Evolutionary conservation across 139 green algal genomes (phyloP), one percentile per base, ranked within the genome.

Genomic region (Chlorella sp.): DNA sequence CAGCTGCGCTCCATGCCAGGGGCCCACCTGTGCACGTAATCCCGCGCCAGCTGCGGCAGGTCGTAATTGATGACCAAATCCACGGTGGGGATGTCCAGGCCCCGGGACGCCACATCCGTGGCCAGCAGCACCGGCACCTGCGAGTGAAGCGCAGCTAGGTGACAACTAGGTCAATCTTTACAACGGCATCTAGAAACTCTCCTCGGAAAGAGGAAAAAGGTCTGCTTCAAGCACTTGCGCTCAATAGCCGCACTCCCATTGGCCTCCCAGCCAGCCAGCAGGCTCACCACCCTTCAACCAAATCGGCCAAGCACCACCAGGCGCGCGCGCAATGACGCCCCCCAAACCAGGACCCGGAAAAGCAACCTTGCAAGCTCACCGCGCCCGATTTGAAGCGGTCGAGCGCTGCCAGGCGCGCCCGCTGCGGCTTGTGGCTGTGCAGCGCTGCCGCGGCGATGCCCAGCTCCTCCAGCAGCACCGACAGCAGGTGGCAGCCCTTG

Each of bases 11-110:
- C 44, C 44, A 51, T 9, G 44, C 44, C 44, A 51, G 9, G 5
- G 0, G 6, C 85, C 25, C 63, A 89, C 88, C 94, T 83, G 89
- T 98, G 96, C 62, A 98, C 94, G 71, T 98, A 98, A 86, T 98
- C 94, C 3, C 87, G 84, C 11, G 94, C 87, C 25, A 92, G 75
- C 41, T 91, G 57, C 11, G 96, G 96, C 76, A 97, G 85, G 83
- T 99, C 97, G 85, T 94, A 99, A 87, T 98, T 99, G 81, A 99
- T 84, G 12, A 99, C 97, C 18, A 96, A 87, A 79, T 99, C 94
- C 57, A 99, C 97, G 0, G 89, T 93, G 30, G 95, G 92, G 44
- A 99, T 99, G 91, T 99, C 97, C 73, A 99, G 91, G 9, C 97
- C 97, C 15, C 98, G 85, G 4, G 89, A 93, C 0, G 95, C 97